phyloP scores from a whole-genome alignment of 805 yeast species.

The Candida alai region DNA sequence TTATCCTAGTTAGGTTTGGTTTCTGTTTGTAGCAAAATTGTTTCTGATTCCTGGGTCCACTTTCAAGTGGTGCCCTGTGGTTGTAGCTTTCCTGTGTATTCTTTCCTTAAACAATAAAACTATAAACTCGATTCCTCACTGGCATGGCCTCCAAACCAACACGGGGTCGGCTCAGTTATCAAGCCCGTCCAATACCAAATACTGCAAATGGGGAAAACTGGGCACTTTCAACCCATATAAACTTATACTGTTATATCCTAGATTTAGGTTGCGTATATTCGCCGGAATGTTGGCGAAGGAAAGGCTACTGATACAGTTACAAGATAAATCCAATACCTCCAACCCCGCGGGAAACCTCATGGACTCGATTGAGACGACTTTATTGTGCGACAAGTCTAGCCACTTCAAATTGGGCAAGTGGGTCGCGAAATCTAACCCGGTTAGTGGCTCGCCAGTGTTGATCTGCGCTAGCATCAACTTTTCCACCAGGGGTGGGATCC shows the following conservation, averaged over 20 bases:
- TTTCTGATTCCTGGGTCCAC: no score
- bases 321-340: background rate
- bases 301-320: background rate
- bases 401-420: slow-evolving; percentile 2
- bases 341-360: background rate
- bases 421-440: slow-evolving; percentile 1
- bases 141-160: no score
- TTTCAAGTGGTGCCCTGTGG: no score
- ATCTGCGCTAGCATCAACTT: background rate
- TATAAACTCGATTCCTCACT: no score
- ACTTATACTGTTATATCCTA: background rate
- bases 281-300: background rate
- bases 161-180: no score
- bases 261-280: background rate
- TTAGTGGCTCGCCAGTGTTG: background rate
- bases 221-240: background rate
- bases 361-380: slow-evolving; percentile 1
- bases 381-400: background rate
- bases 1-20: no score
- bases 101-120: no score
- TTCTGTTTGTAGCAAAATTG: no score
- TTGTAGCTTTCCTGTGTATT: no score
- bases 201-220: background rate
- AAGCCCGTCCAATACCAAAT: no score
- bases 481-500: background rate